Evolutionary conservation across 139 green algal species (phyloP), one percentile per base, ranked within the genome.

Genomic region (Chlamydomonas eustigma): DNA sequence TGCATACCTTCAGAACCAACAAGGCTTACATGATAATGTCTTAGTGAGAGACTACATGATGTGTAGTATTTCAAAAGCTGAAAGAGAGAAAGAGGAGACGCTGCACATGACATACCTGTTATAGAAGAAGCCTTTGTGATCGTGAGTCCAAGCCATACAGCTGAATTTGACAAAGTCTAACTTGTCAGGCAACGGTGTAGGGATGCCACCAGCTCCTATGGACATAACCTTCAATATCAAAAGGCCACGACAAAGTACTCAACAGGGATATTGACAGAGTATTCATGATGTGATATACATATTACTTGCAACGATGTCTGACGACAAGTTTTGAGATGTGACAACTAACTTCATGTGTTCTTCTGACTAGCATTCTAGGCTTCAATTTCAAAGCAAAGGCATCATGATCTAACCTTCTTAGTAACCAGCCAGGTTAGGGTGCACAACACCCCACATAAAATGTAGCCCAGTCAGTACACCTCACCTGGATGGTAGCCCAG

Each of bases 51-150:
- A n/a, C n/a, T n/a, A n/a, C n/a, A n/a, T n/a, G n/a, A n/a, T n/a
- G n/a, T n/a, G n/a, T n/a, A n/a, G n/a, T n/a, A n/a, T n/a, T n/a
- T n/a, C n/a, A n/a, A n/a, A n/a, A n/a, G n/a, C n/a, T 58, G 44
- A 18, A 58, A 58, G 44, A 58, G 44, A 58, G 18, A 58, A 18
- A 58, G 44, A 58, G 44, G 44, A 18, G 44, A 58, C 44, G 44
- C 12, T 28, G 3, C 31, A 33, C 65, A 39, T 22, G 28, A 3
- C 74, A 8, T 80, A 96, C 71, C 83, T 81, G 80, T 90, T 92
- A 85, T 98, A 98, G 87, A 98, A 97, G 82, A 98, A 95, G 12
- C 94, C 94, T 66, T 90, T 87, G 77, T 87, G 73, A 84, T 97
- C 93, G 70, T 94, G 87, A 31, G 93, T 98, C 93, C 93, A 98